Evolutionary conservation across 2,329 filamentous ascomycete species (phyloP).

Genomic region (Trichoderma atroviride): DNA sequence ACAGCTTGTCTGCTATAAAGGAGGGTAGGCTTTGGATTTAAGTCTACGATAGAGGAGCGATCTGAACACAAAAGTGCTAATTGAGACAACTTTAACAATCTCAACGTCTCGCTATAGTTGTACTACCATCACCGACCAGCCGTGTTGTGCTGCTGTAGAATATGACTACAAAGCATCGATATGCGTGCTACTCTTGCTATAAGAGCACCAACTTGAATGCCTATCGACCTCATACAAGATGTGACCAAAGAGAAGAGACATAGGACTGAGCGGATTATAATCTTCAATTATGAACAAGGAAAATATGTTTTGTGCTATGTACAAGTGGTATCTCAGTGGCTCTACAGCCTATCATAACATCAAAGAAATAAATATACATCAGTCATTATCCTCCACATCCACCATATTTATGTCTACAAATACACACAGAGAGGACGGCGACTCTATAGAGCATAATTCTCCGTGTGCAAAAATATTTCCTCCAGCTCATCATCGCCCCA

Average conservation of each 20-base stretch:
- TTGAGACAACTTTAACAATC: not conserved
- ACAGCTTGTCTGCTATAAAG: not conserved
- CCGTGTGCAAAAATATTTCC: constrained; percentile 91
- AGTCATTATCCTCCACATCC: constrained; percentile 10
- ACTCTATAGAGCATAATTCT: constrained; percentile 82
- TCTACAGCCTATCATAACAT: constrained; percentile 17
- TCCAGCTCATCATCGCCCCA: constrained; percentile 78
- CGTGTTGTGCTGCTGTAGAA: not conserved
- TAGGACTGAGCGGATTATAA: not conserved
- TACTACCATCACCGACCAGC: not conserved
- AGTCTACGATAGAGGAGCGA: not conserved
- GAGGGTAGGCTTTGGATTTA: not conserved
- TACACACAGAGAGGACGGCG: not conserved
- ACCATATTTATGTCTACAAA: constrained; percentile 16
- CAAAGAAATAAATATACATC: constrained; percentile 19
- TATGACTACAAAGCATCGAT: too few species aligned
- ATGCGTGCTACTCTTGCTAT: not conserved
- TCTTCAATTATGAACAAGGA: not conserved
- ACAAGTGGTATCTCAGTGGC: constrained; percentile 26
- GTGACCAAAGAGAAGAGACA: not conserved
- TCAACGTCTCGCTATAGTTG: not conserved
- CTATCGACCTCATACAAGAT: not conserved
- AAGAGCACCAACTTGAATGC: not conserved
- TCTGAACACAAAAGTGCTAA: not conserved
- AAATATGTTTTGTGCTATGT: constrained; percentile 19